These are phyloP conservation scores for Adansonia grandidieri DNA, from an alignment of 441 rosid species.

Conservation along the genomic window DNA sequence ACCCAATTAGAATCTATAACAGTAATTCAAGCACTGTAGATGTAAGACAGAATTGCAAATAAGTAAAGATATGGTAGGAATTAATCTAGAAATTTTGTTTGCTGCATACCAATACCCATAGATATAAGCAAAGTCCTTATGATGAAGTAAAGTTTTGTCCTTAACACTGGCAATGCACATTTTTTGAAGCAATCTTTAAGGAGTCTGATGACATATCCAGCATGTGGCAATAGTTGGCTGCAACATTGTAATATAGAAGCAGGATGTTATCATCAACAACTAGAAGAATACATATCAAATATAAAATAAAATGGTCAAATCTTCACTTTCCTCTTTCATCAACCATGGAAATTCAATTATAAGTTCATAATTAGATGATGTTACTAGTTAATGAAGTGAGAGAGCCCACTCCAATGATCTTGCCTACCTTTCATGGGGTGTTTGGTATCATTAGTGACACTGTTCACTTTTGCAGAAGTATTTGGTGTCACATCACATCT, in stretches of 20 bases:
- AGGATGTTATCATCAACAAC: background rate
- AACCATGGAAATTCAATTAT: too few species aligned
- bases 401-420: too few species aligned
- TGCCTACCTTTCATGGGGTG: too few species aligned
- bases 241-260: background rate
- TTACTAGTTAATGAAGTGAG: too few species aligned
- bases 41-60: background rate
- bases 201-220: background rate
- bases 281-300: background rate
- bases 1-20: background rate
- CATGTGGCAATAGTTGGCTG: constrained; percentile 20
- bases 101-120: constrained; percentile 17
- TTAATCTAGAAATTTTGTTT: background rate
- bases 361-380: too few species aligned
- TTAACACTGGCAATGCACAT: constrained; percentile 11
- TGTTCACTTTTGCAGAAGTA: too few species aligned
- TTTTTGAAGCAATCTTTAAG: constrained; percentile 12
- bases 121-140: constrained; percentile 22
- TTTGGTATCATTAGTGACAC: too few species aligned
- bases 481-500: too few species aligned
- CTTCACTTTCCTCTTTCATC: too few species aligned
- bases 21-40: background rate
- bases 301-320: background rate
- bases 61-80: background rate
- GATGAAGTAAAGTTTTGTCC: constrained; percentile 17